phyloP scores from a whole-genome alignment of 2,329 filamentous ascomycete genomes.

The Cladosporium sp. region DNA sequence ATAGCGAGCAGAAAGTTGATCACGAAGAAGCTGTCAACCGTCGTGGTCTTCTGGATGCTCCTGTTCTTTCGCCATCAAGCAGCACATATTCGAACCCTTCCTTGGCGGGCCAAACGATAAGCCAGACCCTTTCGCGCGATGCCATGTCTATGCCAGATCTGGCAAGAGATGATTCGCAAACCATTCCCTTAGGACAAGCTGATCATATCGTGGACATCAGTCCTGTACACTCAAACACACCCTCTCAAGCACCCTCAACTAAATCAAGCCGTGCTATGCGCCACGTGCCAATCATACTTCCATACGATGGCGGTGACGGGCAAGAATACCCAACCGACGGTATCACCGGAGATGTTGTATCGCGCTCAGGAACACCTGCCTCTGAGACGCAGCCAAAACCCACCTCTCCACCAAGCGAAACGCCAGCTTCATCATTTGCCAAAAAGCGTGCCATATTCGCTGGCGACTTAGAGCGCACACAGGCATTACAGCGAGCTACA shows the following conservation, averaged over 20 bases:
- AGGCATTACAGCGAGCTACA: conserved; percentile 32
- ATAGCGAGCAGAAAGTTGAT: neutral
- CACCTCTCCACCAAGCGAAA: neutral
- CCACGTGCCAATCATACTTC: conserved; percentile 25
- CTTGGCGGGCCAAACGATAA: neutral
- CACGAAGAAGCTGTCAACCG: neutral
- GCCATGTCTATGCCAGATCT: neutral
- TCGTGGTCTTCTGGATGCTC: neutral
- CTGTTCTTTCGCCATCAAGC: neutral
- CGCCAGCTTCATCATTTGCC: conserved; percentile 20
- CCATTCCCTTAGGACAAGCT: conserved; percentile 4
- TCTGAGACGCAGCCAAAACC: neutral
- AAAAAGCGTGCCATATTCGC: conserved; percentile 34
- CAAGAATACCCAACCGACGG: conserved; percentile 15
- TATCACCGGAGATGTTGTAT: conserved; percentile 6
- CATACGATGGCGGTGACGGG: conserved; percentile 16
- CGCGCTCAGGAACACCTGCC: neutral
- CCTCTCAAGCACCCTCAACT: neutral
- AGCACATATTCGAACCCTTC: neutral
- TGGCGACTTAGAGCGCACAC: conserved; percentile 31
- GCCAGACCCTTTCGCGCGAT: neutral
- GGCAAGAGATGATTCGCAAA: conserved; percentile 7
- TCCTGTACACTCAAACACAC: neutral
- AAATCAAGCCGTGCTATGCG: conserved; percentile 12
- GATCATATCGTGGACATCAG: neutral